Percentiles rank a stretch among this genome's conserved stretches.
Evolutionary conservation across 768 basidiomycete species (phyloP).

Genomic region (Lactarius vividus): DNA sequence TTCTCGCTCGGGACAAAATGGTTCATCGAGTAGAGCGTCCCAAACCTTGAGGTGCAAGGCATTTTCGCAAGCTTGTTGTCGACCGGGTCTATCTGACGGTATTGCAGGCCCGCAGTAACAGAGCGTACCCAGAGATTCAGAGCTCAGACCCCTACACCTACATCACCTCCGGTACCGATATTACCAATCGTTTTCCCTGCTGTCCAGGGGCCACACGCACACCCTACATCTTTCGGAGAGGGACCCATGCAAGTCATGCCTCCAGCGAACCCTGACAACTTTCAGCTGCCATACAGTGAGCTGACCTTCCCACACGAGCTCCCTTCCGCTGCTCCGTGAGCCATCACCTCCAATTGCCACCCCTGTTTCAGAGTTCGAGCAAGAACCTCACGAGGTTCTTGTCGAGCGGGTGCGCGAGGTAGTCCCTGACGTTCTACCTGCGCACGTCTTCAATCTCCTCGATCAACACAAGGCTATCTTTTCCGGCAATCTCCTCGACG

Average conservation of each 20-base stretch:
- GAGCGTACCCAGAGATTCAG: neutral
- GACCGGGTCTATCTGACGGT: neutral
- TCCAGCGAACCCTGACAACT: neutral
- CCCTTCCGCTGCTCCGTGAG: neutral
- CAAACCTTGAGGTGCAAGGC: slow-evolving; percentile 13
- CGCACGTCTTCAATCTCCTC: slow-evolving; percentile 50
- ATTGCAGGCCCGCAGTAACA: neutral
- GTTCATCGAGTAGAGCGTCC: neutral
- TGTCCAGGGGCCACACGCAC: neutral
- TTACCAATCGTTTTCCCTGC: neutral
- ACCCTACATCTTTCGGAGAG: neutral
- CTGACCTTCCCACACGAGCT: neutral
- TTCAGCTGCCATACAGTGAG: neutral
- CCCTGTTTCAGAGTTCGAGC: neutral
- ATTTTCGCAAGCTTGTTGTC: neutral
- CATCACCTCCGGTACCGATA: neutral
- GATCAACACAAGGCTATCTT: slow-evolving; percentile 41
- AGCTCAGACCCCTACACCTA: neutral
- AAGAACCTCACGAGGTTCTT: slow-evolving; percentile 29
- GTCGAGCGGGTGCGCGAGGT: slow-evolving; percentile 62
- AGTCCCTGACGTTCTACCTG: slow-evolving; percentile 64
- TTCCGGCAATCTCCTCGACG: slow-evolving; percentile 45
- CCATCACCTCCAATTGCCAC: neutral
- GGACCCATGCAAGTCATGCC: neutral
- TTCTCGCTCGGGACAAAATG: neutral